Conservation (phyloP, 1,284 basidiomycete species). For the Pseudozyma pruni region DNA sequence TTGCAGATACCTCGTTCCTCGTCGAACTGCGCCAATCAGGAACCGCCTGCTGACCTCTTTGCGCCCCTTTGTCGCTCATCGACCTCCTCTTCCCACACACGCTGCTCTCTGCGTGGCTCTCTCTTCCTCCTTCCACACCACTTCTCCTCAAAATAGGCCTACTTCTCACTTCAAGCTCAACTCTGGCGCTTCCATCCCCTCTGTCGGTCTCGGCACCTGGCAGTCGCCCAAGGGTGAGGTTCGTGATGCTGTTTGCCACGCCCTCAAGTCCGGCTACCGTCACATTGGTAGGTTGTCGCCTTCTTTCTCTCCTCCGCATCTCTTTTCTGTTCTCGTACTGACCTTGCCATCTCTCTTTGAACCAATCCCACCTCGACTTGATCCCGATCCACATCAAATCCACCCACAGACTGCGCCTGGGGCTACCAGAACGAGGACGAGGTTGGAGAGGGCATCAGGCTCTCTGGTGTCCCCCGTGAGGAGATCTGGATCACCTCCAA, state of each 20-base stretch:
- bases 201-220: conserved; percentile 57
- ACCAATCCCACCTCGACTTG: no score
- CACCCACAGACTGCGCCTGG: conserved; percentile 35
- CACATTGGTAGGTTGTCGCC: conserved; percentile 50
- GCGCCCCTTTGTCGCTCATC: no score
- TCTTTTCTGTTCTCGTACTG: neutral
- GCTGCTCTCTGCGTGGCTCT: neutral
- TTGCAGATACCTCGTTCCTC: neutral
- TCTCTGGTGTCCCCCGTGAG: conserved; percentile 77
- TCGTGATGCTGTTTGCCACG: conserved; percentile 69
- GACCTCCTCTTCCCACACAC: neutral
- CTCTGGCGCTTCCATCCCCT: conserved; percentile 54
- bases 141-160: conserved; percentile 11
- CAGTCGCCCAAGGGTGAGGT: conserved; percentile 69
- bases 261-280: conserved; percentile 59
- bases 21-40: neutral
- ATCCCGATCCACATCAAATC: neutral
- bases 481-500: conserved; percentile 88
- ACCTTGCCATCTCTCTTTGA: neutral
- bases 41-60: no score
- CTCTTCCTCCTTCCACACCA: neutral
- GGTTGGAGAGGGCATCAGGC: conserved; percentile 81
- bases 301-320: conserved; percentile 8
- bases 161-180: conserved; percentile 53
- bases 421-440: conserved; percentile 79